Evolutionary conservation across 1,284 basidiomycete genomes (phyloP), one percentile per base, ranked within the genome.

Genomic region (Marasmius fiardii): DNA sequence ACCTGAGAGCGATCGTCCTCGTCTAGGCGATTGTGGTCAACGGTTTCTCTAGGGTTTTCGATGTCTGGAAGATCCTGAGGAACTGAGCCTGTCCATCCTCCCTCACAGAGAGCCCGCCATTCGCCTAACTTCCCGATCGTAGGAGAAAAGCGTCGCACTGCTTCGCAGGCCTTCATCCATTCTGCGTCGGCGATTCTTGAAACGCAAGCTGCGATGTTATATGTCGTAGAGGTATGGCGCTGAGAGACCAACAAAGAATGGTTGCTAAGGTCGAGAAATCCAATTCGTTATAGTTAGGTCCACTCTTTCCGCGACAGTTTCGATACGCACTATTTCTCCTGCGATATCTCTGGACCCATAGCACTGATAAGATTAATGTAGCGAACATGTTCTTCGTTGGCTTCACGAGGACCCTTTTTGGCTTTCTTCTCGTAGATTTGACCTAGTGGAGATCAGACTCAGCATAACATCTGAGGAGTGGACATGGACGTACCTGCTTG

Each of bases 281-380:
- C 28, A 31, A 4, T 31, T 31, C 28, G 61, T 14, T 37, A 21
- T 41, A 43, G 54, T n/a, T 47, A 21, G 23, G 49, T 37, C 23
- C 10, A 55, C 12, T 4, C 7, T 4, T 51, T 4, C 37, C 24
- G 43, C 10, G 10, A 44, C 5, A 31, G 14, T 31, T 18, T 28
- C 14, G 10, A 18, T 11, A 71, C 85, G 68, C 51, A 90, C 89
- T 85, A 82, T 76, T 88, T 90, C 64, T 88, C 85, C 64, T 88
- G 82, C 8, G 86, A 85, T 57, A 90, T 84, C 63, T 91, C 89
- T 8, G 87, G 86, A 0, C 88, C 89, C 14, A 91, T 68, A n/a
- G 78, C 74, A 61, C 80, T 85, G 56, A 91, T 82, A 0, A 90
- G 72, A 62, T 84, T 82, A 56, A 92, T 82, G 66, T 91, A 92